phyloP scores from a whole-genome alignment of 2,329 filamentous ascomycete genomes.

The Blastomyces emzantsi region DNA sequence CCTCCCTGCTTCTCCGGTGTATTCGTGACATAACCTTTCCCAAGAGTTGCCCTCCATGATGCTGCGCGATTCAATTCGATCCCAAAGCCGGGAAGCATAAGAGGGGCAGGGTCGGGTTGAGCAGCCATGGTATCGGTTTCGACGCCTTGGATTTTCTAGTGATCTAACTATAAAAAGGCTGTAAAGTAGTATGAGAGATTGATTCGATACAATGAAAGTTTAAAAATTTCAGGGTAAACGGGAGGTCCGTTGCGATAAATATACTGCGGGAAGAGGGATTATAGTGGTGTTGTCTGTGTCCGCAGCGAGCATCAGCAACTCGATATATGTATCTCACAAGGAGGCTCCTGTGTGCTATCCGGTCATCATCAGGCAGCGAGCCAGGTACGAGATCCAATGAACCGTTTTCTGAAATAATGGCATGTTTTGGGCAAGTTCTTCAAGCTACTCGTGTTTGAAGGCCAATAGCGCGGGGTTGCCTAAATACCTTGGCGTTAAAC shows the following conservation, averaged over 20 bases:
- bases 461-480: not conserved
- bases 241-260: not conserved
- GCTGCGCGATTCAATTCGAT: not conserved
- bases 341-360: not conserved
- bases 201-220: not conserved
- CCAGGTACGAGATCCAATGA: no score
- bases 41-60: not conserved
- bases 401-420: no score
- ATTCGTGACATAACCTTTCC: conserved; percentile 4
- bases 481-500: not conserved
- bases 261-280: not conserved
- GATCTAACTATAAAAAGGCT: not conserved
- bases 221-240: not conserved
- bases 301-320: not conserved
- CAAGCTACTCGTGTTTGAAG: not conserved
- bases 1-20: no score
- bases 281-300: not conserved
- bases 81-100: not conserved
- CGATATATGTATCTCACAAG: no score
- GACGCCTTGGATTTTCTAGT: not conserved
- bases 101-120: not conserved
- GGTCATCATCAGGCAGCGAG: not conserved
- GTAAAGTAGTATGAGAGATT: not conserved
- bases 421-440: no score
- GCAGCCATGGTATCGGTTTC: not conserved